Percentiles rank a stretch among this genome's conserved stretches.
Evolutionary conservation across 2,329 filamentous ascomycete species (phyloP).

Genomic region (Colletotrichum lini): DNA sequence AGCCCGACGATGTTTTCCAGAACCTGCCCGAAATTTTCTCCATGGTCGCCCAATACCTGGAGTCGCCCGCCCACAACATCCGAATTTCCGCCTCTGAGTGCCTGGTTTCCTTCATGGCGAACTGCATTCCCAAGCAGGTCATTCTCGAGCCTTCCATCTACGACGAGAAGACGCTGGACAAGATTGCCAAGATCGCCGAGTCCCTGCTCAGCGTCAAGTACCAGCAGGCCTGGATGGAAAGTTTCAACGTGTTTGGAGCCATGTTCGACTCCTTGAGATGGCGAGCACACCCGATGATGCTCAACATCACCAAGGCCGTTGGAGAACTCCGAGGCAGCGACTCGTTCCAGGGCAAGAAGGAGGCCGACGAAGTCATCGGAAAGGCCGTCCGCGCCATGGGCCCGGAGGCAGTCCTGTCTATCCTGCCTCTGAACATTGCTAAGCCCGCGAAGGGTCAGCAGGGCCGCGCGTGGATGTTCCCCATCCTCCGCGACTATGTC

Average conservation of each 20-base stretch:
- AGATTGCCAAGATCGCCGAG: constrained; percentile 80
- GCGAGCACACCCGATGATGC: constrained; percentile 84
- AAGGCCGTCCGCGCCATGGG: constrained; percentile 93
- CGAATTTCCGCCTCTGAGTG: constrained; percentile 95
- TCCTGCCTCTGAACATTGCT: constrained; percentile 88
- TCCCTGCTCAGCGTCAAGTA: constrained; percentile 90
- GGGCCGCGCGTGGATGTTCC: constrained; percentile 94
- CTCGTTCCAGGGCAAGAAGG: constrained; percentile 92
- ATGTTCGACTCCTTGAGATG: constrained; percentile 91
- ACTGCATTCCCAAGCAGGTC: constrained; percentile 87
- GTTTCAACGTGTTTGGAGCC: constrained; percentile 88
- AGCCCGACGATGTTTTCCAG: constrained; percentile 91
- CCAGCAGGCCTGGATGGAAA: constrained; percentile 94
- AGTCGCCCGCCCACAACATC: constrained; percentile 92
- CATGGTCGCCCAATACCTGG: constrained; percentile 84
- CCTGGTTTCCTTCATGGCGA: constrained; percentile 91
- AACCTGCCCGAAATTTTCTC: constrained; percentile 89
- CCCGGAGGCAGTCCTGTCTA: constrained; percentile 83
- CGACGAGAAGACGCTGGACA: constrained; percentile 91
- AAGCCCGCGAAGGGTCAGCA: constrained; percentile 83
- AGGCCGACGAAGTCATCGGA: constrained; percentile 91
- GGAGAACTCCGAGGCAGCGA: constrained; percentile 91
- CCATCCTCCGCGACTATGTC: constrained; percentile 89
- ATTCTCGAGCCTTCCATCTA: constrained; percentile 91
- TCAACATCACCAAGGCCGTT: constrained; percentile 81